Conservation (phyloP, 805 yeast species). For the Tetrapisispora namnaoensis region DNA sequence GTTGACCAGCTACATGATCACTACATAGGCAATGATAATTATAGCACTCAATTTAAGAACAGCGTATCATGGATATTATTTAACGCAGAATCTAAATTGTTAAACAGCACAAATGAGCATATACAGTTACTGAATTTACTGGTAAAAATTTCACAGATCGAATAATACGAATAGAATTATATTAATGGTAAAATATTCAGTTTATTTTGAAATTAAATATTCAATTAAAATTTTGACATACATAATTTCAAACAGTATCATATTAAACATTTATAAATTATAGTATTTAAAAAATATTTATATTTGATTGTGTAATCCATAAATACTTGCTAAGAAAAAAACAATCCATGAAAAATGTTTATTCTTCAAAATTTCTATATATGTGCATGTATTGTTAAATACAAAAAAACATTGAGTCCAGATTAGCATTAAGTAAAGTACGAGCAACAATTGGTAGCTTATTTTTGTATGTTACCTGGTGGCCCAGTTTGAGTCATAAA, state of each 20-base stretch:
- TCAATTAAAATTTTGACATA: neutral
- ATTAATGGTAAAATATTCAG: neutral
- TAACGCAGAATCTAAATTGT: conserved; percentile 61
- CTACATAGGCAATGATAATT: conserved; percentile 45
- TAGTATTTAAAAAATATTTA: neutral
- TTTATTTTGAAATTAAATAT: neutral
- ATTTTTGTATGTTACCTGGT: neutral
- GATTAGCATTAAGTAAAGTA: neutral
- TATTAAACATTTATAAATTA: neutral
- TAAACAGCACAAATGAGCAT: conserved; percentile 85
- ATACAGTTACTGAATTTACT: conserved; percentile 65
- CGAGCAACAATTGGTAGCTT: neutral
- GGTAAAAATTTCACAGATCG: conserved; percentile 38
- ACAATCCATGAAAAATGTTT: neutral
- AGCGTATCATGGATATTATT: conserved; percentile 54
- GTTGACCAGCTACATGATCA: conserved; percentile 62
- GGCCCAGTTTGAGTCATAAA: conserved; percentile 3
- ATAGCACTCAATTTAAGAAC: conserved; percentile 49
- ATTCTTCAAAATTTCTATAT: neutral
- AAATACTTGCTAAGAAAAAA: neutral
- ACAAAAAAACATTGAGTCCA: neutral
- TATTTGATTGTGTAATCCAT: neutral
- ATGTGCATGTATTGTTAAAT: neutral
- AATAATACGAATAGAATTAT: neutral
- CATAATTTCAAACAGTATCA: neutral